A percentile compares a stretch with the other conserved stretches of the same genome.
phyloP scores from a whole-genome alignment of 2,329 filamentous ascomycete species.

The Sporothrix brasiliensis region DNA sequence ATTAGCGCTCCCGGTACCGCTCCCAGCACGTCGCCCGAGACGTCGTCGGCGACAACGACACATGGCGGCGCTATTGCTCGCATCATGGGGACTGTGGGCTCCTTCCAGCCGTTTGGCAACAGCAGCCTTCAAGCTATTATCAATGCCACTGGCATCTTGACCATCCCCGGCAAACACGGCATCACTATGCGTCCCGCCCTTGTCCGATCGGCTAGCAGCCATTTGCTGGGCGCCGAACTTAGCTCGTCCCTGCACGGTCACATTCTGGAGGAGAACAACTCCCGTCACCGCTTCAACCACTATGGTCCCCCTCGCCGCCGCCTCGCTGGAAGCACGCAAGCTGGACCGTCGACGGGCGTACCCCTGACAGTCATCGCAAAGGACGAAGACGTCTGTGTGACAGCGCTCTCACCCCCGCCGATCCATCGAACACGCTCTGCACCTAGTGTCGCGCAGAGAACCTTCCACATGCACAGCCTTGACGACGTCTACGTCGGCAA shows the following conservation, averaged over 20 bases:
- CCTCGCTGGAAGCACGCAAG: not conserved
- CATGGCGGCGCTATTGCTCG: not conserved
- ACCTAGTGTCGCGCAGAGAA: constrained; percentile 7
- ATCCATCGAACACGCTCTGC: constrained; percentile 32
- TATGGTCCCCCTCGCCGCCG: constrained; percentile 27
- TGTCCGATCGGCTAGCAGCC: not conserved
- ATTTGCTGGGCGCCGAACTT: constrained; percentile 29
- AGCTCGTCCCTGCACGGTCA: constrained; percentile 19
- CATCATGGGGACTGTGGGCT: constrained; percentile 25
- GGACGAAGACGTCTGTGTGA: not conserved
- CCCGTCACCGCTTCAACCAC: constrained; percentile 27
- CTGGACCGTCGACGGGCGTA: not conserved
- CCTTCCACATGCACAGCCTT: not conserved
- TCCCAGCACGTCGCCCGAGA: not conserved
- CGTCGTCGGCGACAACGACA: not conserved
- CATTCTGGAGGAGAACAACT: constrained; percentile 32
- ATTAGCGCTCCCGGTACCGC: not conserved
- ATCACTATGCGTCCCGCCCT: not conserved
- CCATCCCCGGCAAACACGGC: not conserved
- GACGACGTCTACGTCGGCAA: not conserved
- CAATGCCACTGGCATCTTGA: constrained; percentile 15
- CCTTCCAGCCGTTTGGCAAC: constrained; percentile 17
- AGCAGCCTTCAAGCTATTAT: constrained; percentile 12
- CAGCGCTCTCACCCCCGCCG: not conserved
- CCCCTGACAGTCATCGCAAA: not conserved